Conservation (phyloP, 2,329 filamentous ascomycete genomes). For the Bretziella fagacearum region DNA sequence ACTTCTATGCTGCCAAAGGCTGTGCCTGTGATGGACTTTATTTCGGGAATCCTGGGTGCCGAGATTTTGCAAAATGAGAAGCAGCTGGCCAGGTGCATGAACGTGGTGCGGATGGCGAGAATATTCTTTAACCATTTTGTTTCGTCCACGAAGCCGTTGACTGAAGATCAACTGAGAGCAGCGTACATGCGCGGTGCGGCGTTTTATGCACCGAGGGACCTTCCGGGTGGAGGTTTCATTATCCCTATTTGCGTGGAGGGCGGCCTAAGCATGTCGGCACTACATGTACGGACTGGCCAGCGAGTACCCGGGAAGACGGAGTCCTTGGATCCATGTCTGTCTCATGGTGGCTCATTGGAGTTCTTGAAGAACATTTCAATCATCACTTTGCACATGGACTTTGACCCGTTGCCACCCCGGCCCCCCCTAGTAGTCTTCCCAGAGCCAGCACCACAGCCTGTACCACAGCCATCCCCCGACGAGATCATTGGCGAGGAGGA, state of each 20-base stretch:
- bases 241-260: conserved; percentile 7
- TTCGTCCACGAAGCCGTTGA: background rate
- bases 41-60: conserved; percentile 2
- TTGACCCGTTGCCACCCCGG: background rate
- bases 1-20: conserved; percentile 4
- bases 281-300: conserved; percentile 5
- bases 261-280: conserved; percentile 4
- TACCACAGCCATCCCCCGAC: background rate
- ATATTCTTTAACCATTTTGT: conserved; percentile 13
- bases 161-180: conserved; percentile 3
- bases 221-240: conserved; percentile 9
- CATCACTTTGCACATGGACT: conserved; percentile 9
- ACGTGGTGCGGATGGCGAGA: background rate
- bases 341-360: background rate
- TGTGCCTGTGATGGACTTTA: background rate
- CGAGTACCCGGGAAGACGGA: background rate
- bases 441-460: background rate
- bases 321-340: background rate
- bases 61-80: background rate
- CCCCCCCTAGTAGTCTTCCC: background rate
- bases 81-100: background rate
- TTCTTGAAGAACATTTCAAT: conserved; percentile 2
- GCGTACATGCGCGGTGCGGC: conserved; percentile 8
- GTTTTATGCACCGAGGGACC: conserved; percentile 1
- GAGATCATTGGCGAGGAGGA: no score